Evolutionary conservation across 2,329 filamentous ascomycete genomes (phyloP).

Genomic region (Pseudohalonectria lignicola): DNA sequence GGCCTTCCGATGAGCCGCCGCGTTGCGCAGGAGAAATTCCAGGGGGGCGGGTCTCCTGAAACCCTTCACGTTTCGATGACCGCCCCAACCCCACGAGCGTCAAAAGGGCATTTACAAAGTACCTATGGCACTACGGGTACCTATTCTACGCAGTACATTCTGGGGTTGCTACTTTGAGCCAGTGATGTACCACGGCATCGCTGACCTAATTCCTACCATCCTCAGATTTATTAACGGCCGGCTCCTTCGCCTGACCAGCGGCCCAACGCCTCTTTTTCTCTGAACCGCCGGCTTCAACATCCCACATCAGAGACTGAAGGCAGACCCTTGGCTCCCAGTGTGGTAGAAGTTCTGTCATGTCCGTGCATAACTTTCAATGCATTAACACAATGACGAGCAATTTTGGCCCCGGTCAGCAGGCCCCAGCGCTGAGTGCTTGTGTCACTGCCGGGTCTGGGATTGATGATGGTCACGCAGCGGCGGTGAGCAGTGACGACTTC

Average conservation of each 20-base stretch:
- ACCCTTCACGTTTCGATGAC: background rate
- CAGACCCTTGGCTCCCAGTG: no score
- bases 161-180: background rate
- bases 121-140: no score
- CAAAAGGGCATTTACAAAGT: no score
- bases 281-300: constrained; percentile 4
- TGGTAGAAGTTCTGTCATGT: background rate
- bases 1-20: background rate
- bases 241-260: background rate
- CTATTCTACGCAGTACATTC: no score
- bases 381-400: background rate
- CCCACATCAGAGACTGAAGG: no score
- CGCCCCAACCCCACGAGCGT: background rate
- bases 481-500: background rate
- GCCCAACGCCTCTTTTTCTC: background rate
- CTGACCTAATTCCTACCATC: background rate
- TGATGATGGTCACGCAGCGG: background rate
- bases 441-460: background rate
- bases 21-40: background rate
- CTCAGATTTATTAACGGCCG: background rate
- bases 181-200: background rate
- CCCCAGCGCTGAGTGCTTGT: background rate
- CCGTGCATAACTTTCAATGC: background rate
- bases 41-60: background rate
- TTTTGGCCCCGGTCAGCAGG: background rate